phyloP scores from a whole-genome alignment of 139 green algal genomes.

The Chlamydomonas schloesseri region DNA sequence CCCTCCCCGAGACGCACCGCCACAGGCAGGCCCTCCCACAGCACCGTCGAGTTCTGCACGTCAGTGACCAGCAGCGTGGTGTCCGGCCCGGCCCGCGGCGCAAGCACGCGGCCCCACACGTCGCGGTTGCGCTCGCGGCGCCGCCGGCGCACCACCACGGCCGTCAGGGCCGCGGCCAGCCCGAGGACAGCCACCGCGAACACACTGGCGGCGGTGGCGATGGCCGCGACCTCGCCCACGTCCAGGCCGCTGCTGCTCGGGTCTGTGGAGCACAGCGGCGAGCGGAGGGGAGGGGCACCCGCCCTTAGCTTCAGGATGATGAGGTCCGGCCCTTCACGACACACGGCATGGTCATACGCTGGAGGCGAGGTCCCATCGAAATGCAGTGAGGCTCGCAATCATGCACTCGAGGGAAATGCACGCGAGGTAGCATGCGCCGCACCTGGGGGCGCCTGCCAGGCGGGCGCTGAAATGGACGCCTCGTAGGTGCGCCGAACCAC shows the following conservation, averaged over 20 bases:
- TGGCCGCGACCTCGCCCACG: not conserved
- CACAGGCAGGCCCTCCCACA: conserved; percentile 40
- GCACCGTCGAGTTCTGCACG: conserved; percentile 34
- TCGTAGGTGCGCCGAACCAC: not conserved
- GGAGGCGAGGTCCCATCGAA: too few species aligned
- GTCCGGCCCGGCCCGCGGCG: conserved; percentile 10
- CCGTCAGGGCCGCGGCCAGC: not conserved
- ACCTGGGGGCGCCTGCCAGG: not conserved
- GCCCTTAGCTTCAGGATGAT: too few species aligned
- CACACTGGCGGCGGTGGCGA: too few species aligned
- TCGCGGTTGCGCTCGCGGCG: not conserved
- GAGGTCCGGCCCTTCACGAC: too few species aligned
- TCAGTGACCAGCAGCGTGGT: conserved; percentile 44
- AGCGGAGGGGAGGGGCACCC: too few species aligned
- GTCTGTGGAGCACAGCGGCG: too few species aligned
- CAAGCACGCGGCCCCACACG: conserved; percentile 15
- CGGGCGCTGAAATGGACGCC: not conserved
- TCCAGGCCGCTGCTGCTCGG: not conserved
- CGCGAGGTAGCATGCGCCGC: too few species aligned
- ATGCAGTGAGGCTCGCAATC: not conserved
- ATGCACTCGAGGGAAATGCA: too few species aligned
- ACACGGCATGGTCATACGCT: too few species aligned
- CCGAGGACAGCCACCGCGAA: not conserved
- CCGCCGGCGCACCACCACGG: not conserved
- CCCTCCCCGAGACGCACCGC: too few species aligned